A percentile compares a stretch with the other conserved stretches of the same genome.
Conservation (phyloP, 768 basidiomycete genomes). For the Tricholoma sp. region DNA sequence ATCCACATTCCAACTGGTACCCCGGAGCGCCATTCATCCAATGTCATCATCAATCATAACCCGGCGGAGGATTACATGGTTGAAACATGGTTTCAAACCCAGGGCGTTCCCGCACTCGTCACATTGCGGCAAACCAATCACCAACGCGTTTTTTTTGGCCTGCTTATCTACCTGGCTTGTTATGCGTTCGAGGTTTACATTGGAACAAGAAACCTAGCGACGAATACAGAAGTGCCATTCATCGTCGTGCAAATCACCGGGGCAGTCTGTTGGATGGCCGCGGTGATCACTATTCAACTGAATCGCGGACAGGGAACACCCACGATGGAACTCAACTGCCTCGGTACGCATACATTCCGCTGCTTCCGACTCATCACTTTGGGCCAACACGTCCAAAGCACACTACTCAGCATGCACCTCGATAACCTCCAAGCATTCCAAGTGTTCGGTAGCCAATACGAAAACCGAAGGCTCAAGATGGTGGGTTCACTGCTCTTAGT, state of each 20-base stretch:
- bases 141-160: neutral
- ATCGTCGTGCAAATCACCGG: neutral
- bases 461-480: neutral
- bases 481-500: neutral
- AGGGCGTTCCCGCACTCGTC: neutral
- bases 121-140: neutral
- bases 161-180: neutral
- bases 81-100: neutral
- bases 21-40: neutral
- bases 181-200: neutral
- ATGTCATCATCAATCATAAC: neutral
- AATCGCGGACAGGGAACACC: neutral
- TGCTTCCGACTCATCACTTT: neutral
- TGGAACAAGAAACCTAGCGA: neutral
- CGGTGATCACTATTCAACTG: neutral
- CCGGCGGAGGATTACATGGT: neutral
- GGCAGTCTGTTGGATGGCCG: neutral
- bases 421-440: neutral
- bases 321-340: neutral
- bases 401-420: neutral
- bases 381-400: neutral
- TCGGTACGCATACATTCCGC: neutral
- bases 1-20: neutral
- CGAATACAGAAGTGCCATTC: neutral
- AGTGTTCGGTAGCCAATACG: neutral